Conservation (phyloP, 108 stramenopile genomes). For the Thalassiosira profunda region DNA sequence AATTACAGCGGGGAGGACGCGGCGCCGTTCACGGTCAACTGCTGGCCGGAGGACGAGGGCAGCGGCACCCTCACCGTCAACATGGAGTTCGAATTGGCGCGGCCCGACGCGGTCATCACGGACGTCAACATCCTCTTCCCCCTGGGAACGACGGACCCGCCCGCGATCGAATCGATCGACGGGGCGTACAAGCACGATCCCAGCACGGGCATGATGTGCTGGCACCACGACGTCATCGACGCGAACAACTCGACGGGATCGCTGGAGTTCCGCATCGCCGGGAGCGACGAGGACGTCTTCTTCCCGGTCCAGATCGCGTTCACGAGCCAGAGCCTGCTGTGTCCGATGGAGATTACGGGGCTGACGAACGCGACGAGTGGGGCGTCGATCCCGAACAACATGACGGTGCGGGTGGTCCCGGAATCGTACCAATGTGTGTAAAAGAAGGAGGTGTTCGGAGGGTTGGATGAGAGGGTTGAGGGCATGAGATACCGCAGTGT, state of each 20-base stretch:
- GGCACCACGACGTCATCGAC: conserved; percentile 96
- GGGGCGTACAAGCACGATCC: conserved; percentile 95
- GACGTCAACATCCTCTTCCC: conserved; percentile 97
- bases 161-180: conserved; percentile 87
- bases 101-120: conserved; percentile 80
- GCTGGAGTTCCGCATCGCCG: conserved; percentile 93
- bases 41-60: conserved; percentile 98
- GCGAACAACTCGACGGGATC: conserved; percentile 83
- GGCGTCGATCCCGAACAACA: conserved; percentile 79
- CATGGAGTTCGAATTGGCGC: conserved; percentile 94
- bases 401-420: conserved; percentile 67
- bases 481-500: neutral
- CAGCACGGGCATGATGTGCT: conserved; percentile 92
- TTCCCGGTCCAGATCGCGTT: conserved; percentile 97
- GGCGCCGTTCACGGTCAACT: conserved; percentile 96
- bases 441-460: too few species aligned
- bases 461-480: conserved; percentile 2
- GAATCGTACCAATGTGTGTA: conserved; percentile 79
- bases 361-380: conserved; percentile 70
- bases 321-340: conserved; percentile 89
- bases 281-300: conserved; percentile 89
- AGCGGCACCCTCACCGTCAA: conserved; percentile 93
- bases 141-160: conserved; percentile 88
- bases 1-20: conserved; percentile 88
- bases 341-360: conserved; percentile 79